Conservation (phyloP, 495 filamentous ascomycete genomes). For the Cercophora sp. region DNA sequence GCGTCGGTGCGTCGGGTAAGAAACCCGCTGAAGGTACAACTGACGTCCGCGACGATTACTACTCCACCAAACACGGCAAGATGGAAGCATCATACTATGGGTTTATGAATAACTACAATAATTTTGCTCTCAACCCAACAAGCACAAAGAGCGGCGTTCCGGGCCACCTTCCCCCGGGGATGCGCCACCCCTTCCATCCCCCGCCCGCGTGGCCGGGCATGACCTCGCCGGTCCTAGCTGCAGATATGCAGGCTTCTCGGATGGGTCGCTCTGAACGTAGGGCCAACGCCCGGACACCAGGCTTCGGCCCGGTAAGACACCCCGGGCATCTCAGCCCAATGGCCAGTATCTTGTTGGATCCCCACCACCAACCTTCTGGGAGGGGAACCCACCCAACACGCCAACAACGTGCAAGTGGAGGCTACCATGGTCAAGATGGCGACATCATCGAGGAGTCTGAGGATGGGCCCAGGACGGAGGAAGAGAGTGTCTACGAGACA, state of each 20-base stretch:
- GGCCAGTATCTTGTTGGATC: constrained; percentile 76
- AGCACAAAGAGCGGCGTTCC: constrained; percentile 51
- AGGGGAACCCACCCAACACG: constrained; percentile 42
- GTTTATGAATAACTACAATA: constrained; percentile 85
- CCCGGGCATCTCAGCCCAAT: constrained; percentile 55
- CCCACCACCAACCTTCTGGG: constrained; percentile 73
- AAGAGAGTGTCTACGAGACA: constrained; percentile 49
- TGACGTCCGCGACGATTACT: constrained; percentile 86
- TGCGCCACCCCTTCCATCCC: constrained; percentile 66
- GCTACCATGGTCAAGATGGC: constrained; percentile 37
- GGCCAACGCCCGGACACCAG: constrained; percentile 27
- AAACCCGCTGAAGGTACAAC: constrained; percentile 26
- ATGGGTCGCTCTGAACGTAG: constrained; percentile 44
- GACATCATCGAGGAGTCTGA: constrained; percentile 49
- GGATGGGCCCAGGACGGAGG: constrained; percentile 61
- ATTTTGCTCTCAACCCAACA: constrained; percentile 68
- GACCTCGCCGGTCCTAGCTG: constrained; percentile 56
- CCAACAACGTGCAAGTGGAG: constrained; percentile 37
- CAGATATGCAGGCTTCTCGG: constrained; percentile 51
- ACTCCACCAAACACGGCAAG: constrained; percentile 90
- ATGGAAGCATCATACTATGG: constrained; percentile 93
- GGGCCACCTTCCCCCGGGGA: constrained; percentile 42
- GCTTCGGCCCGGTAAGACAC: constrained; percentile 29
- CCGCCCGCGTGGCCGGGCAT: constrained; percentile 73
- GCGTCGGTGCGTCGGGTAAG: constrained; percentile 53